Evolutionary conservation across 768 basidiomycete genomes (phyloP).

Genomic region (Galerina marginata): DNA sequence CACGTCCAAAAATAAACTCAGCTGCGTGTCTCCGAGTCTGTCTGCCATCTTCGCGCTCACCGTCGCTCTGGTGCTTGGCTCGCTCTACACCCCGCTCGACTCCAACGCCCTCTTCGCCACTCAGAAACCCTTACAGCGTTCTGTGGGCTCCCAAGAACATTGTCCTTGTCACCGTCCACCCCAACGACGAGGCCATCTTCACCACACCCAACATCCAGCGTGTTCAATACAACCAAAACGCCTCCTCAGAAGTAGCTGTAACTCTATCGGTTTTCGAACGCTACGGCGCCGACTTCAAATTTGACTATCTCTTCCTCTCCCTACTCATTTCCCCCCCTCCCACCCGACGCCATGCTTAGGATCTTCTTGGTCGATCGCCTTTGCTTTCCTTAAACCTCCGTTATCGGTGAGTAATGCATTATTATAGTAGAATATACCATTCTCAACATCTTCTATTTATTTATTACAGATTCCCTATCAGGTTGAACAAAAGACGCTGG

Average conservation of each 20-base stretch:
- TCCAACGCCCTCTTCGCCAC: constrained; percentile 31
- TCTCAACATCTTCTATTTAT: too few relatives aligned
- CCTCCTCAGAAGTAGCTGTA: constrained; percentile 62
- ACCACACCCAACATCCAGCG: constrained; percentile 82
- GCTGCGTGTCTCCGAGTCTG: constrained; percentile 3
- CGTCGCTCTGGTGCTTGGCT: constrained; percentile 35
- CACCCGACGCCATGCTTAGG: too few relatives aligned
- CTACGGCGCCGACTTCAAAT: constrained; percentile 62
- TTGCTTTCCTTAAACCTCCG: too few relatives aligned
- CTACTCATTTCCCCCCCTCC: too few relatives aligned
- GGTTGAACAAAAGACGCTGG: too few relatives aligned
- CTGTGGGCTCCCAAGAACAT: constrained; percentile 39
- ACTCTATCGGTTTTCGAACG: constrained; percentile 64
- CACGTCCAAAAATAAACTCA: not conserved
- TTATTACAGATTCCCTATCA: too few relatives aligned
- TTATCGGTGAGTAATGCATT: too few relatives aligned
- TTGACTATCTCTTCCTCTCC: constrained; percentile 41
- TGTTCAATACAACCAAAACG: constrained; percentile 79
- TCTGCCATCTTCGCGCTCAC: constrained; percentile 30
- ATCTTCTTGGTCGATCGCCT: too few relatives aligned
- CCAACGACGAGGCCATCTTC: constrained; percentile 95
- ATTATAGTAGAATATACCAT: too few relatives aligned
- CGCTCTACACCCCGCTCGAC: constrained; percentile 37
- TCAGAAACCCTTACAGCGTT: constrained; percentile 18
- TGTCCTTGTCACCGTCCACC: constrained; percentile 87